These are phyloP conservation scores for Pholiota conissans DNA, from an alignment of 768 basidiomycete genomes.

Conservation along the genomic window DNA sequence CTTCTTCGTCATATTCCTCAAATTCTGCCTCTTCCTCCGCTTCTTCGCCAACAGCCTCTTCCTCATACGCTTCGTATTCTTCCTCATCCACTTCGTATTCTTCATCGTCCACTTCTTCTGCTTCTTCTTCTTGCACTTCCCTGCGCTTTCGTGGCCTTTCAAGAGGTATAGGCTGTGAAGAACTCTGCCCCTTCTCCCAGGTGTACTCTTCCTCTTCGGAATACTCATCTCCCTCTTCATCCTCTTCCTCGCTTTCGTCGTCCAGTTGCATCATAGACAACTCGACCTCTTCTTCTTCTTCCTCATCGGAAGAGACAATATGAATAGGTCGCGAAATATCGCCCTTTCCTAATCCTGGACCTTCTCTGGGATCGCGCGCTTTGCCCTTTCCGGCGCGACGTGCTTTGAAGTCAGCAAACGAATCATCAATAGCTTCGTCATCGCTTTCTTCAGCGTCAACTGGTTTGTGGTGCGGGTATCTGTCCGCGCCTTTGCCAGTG, in stretches of 20 bases:
- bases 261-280: conserved; percentile 19
- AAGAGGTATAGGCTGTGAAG: conserved; percentile 7
- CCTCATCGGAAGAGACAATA: conserved; percentile 34
- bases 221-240: conserved; percentile 19
- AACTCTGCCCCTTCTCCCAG: conserved; percentile 15
- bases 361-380: conserved; percentile 60
- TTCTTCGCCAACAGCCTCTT: conserved; percentile 16
- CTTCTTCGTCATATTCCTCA: conserved; percentile 16
- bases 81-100: conserved; percentile 23
- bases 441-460: conserved; percentile 24
- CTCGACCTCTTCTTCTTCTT: conserved; percentile 27
- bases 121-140: conserved; percentile 23
- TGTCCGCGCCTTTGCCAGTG: neutral
- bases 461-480: conserved; percentile 11
- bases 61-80: conserved; percentile 18
- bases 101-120: conserved; percentile 23
- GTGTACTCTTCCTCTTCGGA: conserved; percentile 10
- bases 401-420: conserved; percentile 53
- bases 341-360: conserved; percentile 47
- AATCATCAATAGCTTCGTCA: conserved; percentile 45
- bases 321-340: conserved; percentile 46
- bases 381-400: conserved; percentile 57
- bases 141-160: neutral
- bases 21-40: conserved; percentile 18
- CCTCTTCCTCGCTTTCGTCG: conserved; percentile 30